A percentile compares a stretch with the other conserved stretches of the same genome.
Evolutionary conservation across 2,329 filamentous ascomycete species (phyloP).

Genomic region (Metarhizium anisopliae): DNA sequence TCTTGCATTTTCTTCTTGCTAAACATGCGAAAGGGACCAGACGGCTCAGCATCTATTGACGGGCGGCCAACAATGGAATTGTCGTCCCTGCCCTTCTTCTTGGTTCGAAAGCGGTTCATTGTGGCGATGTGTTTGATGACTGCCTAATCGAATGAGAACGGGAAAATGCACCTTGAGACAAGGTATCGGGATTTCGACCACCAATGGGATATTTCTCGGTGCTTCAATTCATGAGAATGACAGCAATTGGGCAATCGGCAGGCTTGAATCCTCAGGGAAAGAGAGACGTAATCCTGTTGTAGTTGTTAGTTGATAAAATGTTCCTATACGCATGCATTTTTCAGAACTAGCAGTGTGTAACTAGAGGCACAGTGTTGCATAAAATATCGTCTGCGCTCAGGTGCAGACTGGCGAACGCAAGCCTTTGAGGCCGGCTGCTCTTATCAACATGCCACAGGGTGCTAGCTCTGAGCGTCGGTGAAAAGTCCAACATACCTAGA

Average conservation of each 20-base stretch:
- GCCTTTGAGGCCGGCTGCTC: neutral
- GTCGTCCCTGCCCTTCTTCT: constrained; percentile 60
- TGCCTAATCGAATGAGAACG: neutral
- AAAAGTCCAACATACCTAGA: neutral
- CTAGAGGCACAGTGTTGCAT: neutral
- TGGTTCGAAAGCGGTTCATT: constrained; percentile 69
- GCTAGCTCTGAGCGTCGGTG: neutral
- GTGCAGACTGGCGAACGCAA: neutral
- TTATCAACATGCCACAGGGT: neutral
- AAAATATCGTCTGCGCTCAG: neutral
- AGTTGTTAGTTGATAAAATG: neutral
- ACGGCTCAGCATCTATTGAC: constrained; percentile 46
- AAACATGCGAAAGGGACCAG: constrained; percentile 45
- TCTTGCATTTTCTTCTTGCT: constrained; percentile 46
- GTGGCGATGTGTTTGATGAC: neutral
- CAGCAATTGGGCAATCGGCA: neutral
- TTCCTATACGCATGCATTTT: neutral
- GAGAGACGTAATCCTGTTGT: neutral
- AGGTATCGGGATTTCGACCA: neutral
- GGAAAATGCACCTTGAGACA: neutral
- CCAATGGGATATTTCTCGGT: neutral
- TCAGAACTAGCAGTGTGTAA: neutral
- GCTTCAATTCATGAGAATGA: neutral
- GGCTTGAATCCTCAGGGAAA: neutral
- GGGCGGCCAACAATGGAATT: constrained; percentile 32